A percentile compares a stretch with the other conserved stretches of the same genome.
phyloP scores from a whole-genome alignment of 768 basidiomycete species.

The Goffeauzyma gilvescens region DNA sequence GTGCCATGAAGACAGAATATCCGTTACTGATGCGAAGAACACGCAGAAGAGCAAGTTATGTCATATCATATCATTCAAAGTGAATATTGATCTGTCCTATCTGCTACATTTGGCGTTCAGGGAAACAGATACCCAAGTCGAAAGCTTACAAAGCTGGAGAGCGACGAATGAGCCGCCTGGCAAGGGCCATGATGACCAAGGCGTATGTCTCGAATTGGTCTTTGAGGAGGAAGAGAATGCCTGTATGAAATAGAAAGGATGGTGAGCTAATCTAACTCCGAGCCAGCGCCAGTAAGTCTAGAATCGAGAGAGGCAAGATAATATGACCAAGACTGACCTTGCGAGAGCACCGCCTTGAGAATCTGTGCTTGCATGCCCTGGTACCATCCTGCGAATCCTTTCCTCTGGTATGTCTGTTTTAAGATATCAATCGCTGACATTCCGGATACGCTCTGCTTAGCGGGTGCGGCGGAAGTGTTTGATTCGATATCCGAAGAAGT shows the following conservation, averaged over 20 bases:
- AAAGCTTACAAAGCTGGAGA: no score
- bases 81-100: no score
- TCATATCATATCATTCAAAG: no score
- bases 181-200: constrained; percentile 42
- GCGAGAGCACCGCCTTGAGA: constrained; percentile 80
- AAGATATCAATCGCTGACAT: constrained; percentile 51
- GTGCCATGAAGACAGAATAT: no score
- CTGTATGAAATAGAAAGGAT: constrained; percentile 9
- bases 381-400: constrained; percentile 88
- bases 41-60: no score
- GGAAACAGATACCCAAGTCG: no score
- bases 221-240: constrained; percentile 83
- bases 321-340: constrained; percentile 38
- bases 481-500: constrained; percentile 13
- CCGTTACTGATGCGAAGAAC: no score
- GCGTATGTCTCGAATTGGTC: constrained; percentile 90
- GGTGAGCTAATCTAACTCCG: no score
- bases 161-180: constrained; percentile 1
- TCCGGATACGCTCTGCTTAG: constrained; percentile 35
- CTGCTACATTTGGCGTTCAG: no score
- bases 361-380: constrained; percentile 97
- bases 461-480: constrained; percentile 26
- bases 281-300: not conserved
- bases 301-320: not conserved
- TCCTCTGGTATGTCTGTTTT: constrained; percentile 45